Evolutionary conservation across 2,329 filamentous ascomycete genomes (phyloP).

Genomic region (Amauroascus verrucosus): DNA sequence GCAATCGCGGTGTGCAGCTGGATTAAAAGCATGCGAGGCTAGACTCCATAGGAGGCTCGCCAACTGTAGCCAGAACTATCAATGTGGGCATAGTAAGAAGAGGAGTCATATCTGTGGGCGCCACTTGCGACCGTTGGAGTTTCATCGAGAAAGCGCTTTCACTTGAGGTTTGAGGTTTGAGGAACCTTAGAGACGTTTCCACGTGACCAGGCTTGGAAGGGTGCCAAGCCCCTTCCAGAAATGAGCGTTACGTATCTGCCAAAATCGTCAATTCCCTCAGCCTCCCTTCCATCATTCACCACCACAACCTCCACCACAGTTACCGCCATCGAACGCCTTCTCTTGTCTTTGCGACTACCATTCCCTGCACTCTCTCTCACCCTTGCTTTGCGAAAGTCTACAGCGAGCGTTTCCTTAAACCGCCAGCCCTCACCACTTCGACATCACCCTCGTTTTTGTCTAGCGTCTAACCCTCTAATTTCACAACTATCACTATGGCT

Average conservation of each 20-base stretch:
- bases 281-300: not conserved
- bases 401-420: not conserved
- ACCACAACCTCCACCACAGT: not conserved
- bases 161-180: no score
- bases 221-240: constrained; percentile 11
- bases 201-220: constrained; percentile 5
- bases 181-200: no score
- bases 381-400: not conserved
- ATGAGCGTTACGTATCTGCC: constrained; percentile 8
- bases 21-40: no score
- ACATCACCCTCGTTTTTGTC: not conserved
- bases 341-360: not conserved
- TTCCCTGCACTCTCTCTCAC: not conserved
- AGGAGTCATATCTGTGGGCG: no score
- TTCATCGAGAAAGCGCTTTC: no score
- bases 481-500: constrained; percentile 38
- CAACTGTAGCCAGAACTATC: no score
- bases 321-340: not conserved
- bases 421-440: not conserved
- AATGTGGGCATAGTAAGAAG: no score
- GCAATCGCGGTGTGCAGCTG: no score
- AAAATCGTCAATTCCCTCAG: not conserved
- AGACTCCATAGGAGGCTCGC: no score
- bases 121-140: no score
- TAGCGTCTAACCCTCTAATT: not conserved